Evolutionary conservation across 345 rosid genomes (phyloP), one percentile per base, ranked within the genome.

Genomic region (Carallia pectinifolia): DNA sequence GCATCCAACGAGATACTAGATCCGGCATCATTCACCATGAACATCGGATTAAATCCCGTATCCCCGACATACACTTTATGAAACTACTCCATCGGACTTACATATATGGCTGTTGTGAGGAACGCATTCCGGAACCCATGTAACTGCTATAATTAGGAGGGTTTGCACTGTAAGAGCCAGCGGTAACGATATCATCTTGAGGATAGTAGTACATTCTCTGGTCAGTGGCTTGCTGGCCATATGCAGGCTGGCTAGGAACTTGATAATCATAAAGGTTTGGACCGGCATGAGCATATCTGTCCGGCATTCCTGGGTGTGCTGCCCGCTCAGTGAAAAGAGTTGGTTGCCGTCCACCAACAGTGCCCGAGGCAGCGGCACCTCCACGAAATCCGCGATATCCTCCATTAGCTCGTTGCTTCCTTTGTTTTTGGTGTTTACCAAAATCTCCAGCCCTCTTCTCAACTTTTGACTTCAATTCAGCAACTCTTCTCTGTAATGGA

Each of bases 401-500:
- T 62, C 75, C 71, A 38, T 63, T 80, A 27, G 75, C 53, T 72
- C 81, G 82, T 18, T 71, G 73, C 67, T 75, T 87, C 81, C 85
- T 87, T 54, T 44, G 60, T 13, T 70, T 76, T 30, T 77, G 84
- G 77, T 70, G 82, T 58, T 61, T 84, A 48, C 81, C 77, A 7
- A 53, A 68, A 53, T 73, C 83, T 30, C 81, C 82, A 59, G 15
- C 58, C 66, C 84, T 85, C 77, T 82, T 87, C 78, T 74, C 88
- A 6, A 80, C 58, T 64, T 75, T 85, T 3, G 79, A 76, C 56
- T 77, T 87, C 73, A 87, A 73, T 58, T 85, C 89, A 65, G 75
- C 77, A 37, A 85, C 74, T 76, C 89, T 82, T 82, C 69, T 81
- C 74, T 77, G 75, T 61, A 87, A 89, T 64, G 91, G 85, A 56